A percentile compares a stretch with the other conserved stretches of the same genome.
These are phyloP conservation scores for Exophiala dermatitidis DNA, from an alignment of 2,329 filamentous ascomycete species.

Conservation along the genomic window DNA sequence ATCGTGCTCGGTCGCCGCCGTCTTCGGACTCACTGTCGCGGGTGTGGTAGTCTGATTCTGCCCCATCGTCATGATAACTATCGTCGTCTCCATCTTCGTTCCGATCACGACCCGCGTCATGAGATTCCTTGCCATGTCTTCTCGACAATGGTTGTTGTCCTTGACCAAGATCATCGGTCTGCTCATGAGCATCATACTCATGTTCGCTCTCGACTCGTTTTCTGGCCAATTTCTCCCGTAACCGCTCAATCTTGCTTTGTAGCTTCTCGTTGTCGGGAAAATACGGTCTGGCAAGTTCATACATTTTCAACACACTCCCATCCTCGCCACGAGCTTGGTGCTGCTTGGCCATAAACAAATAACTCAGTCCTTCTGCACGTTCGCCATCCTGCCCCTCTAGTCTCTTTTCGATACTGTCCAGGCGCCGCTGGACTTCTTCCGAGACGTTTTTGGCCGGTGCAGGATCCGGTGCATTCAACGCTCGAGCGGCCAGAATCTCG, in stretches of 20 bases:
- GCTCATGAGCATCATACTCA: constrained; percentile 16
- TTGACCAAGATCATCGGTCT: constrained; percentile 25
- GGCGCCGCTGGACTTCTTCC: constrained; percentile 68
- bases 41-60: constrained; percentile 32
- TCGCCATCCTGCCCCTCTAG: constrained; percentile 70
- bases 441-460: constrained; percentile 50
- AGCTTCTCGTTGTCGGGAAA: constrained; percentile 80
- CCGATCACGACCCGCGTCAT: background rate
- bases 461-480: constrained; percentile 27
- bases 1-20: constrained; percentile 31
- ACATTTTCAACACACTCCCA: constrained; percentile 70
- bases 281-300: constrained; percentile 72
- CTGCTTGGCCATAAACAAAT: constrained; percentile 83
- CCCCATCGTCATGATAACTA: constrained; percentile 29
- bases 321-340: constrained; percentile 80
- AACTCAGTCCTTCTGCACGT: constrained; percentile 74
- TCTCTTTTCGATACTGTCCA: constrained; percentile 80
- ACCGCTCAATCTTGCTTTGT: constrained; percentile 47
- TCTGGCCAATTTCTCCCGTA: constrained; percentile 46
- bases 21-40: constrained; percentile 19
- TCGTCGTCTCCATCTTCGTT: constrained; percentile 11
- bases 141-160: background rate
- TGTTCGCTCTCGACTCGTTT: constrained; percentile 28
- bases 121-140: background rate
- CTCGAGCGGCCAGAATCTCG: constrained; percentile 68